A percentile compares a stretch with the other conserved stretches of the same genome.
Evolutionary conservation across 805 yeast genomes (phyloP).

Genomic region (Zygotorulaspora florentina): DNA sequence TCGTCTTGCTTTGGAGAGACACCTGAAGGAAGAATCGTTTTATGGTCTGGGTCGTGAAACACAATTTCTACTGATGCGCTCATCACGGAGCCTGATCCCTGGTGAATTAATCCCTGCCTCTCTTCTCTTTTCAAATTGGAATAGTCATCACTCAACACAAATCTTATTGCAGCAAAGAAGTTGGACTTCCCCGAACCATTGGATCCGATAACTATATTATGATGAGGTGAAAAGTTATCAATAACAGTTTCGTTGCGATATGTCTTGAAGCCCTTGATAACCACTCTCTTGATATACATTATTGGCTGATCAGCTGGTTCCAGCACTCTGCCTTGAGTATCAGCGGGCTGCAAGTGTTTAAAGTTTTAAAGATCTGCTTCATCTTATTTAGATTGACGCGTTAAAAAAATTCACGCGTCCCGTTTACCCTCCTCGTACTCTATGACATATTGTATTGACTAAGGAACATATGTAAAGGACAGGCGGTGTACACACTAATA

Average conservation of each 20-base stretch:
- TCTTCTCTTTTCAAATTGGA: slow-evolving; percentile 81
- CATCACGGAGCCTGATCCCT: slow-evolving; percentile 85
- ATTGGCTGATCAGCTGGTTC: not conserved
- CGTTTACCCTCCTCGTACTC: not conserved
- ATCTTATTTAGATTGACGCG: too few relatives aligned
- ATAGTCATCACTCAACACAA: slow-evolving; percentile 86
- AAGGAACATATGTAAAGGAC: too few relatives aligned
- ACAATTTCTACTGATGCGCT: slow-evolving; percentile 89
- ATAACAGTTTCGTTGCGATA: slow-evolving; percentile 78
- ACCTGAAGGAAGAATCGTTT: slow-evolving; percentile 58
- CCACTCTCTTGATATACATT: slow-evolving; percentile 49
- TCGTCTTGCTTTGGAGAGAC: slow-evolving; percentile 41
- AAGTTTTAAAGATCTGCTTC: too few relatives aligned
- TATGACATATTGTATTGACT: too few relatives aligned
- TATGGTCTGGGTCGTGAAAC: slow-evolving; percentile 73
- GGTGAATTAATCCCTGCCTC: slow-evolving; percentile 81
- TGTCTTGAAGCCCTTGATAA: slow-evolving; percentile 90
- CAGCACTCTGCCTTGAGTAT: not conserved
- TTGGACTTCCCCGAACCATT: slow-evolving; percentile 98
- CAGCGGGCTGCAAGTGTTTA: too few relatives aligned
- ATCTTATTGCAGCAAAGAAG: slow-evolving; percentile 90
- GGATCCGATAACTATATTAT: slow-evolving; percentile 84
- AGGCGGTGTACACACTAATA: too few relatives aligned
- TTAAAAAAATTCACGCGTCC: not conserved
- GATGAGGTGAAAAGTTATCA: slow-evolving; percentile 71